Evolutionary conservation across 257 asterid species (phyloP).

Genomic region (Linderniella brevidens): DNA sequence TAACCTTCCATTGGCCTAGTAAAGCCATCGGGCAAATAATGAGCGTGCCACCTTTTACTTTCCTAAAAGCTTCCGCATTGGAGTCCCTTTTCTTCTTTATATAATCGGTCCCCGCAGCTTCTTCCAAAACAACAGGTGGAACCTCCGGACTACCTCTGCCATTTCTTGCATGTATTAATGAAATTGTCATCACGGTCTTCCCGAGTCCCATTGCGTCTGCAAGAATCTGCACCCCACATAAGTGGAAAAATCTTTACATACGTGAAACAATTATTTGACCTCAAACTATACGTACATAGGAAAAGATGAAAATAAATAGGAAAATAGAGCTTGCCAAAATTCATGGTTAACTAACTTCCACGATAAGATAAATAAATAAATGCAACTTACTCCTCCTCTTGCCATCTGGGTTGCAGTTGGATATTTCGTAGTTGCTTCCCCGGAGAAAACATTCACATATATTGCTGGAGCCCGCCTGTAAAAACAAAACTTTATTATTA

Average conservation of each 20-base stretch:
- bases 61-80: conserved; percentile 23
- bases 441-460: conserved; percentile 82
- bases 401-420: conserved; percentile 90
- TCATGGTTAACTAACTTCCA: no score
- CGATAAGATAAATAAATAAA: conserved; percentile 1
- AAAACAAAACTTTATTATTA: conserved; percentile 6
- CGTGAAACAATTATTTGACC: not conserved
- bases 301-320: no score
- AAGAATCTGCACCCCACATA: conserved; percentile 49
- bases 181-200: conserved; percentile 84
- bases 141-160: conserved; percentile 26
- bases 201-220: conserved; percentile 99
- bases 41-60: conserved; percentile 52
- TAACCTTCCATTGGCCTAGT: conserved; percentile 96
- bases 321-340: no score
- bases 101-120: conserved; percentile 31
- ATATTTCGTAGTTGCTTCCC: conserved; percentile 77
- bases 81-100: conserved; percentile 49
- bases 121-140: conserved; percentile 35
- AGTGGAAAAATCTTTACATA: conserved; percentile 5
- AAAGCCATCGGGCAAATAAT: conserved; percentile 94
- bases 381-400: conserved; percentile 89
- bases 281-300: no score
- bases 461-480: conserved; percentile 64
- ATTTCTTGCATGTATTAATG: conserved; percentile 55